These are phyloP conservation scores for Chlamydomonas sphaeroides DNA, from an alignment of 139 green algal genomes.

Conservation along the genomic window DNA sequence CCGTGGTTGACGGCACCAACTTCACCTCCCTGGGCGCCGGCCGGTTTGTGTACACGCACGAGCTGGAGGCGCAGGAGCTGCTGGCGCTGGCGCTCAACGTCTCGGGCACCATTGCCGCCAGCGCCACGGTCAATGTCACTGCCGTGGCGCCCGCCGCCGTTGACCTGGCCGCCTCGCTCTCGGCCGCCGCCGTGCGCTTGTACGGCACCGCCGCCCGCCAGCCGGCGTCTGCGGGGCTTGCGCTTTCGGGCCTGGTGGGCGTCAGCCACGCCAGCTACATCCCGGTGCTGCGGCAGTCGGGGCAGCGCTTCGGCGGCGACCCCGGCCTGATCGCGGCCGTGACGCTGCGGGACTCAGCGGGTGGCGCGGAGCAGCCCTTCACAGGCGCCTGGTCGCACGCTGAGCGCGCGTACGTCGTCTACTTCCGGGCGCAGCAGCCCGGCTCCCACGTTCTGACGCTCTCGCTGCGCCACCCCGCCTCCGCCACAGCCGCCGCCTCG, in stretches of 20 bases:
- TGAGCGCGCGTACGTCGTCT: constrained; percentile 18
- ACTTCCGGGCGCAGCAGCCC: background rate
- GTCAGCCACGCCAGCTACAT: background rate
- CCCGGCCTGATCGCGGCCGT: background rate
- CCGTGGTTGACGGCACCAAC: background rate
- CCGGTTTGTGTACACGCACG: background rate
- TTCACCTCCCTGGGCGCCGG: constrained; percentile 14
- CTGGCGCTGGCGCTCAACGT: constrained; percentile 5
- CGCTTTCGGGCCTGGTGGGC: background rate
- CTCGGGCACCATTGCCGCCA: background rate
- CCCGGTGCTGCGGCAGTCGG: background rate
- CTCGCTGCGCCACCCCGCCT: background rate
- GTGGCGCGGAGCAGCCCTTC: background rate
- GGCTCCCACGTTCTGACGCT: background rate
- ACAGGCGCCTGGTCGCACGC: constrained; percentile 8
- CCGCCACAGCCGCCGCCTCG: background rate
- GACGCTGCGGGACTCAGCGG: background rate
- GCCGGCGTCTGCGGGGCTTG: background rate
- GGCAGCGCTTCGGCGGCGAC: background rate
- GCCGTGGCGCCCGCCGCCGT: background rate
- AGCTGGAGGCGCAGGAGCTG: constrained; percentile 20
- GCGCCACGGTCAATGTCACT: background rate
- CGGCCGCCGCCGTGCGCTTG: background rate
- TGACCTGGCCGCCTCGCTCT: background rate
- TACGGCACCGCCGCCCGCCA: background rate